Evolutionary conservation across 495 filamentous ascomycete genomes (phyloP).

Genomic region (Hypoxylon fragiforme): DNA sequence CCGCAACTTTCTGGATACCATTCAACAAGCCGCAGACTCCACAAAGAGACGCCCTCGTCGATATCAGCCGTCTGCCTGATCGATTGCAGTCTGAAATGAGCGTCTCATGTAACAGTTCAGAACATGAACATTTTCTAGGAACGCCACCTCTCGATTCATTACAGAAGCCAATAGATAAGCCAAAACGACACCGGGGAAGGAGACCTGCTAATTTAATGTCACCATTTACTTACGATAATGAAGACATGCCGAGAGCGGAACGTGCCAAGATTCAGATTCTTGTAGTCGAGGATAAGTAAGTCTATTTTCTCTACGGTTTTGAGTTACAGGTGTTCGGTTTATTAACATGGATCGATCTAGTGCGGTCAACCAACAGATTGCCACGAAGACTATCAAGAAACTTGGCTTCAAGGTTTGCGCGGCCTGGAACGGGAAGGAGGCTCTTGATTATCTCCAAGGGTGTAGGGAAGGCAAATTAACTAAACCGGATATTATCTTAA

Average conservation of each 20-base stretch:
- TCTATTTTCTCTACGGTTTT: neutral
- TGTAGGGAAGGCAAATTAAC: conserved; percentile 43
- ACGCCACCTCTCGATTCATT: conserved; percentile 33
- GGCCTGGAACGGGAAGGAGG: conserved; percentile 76
- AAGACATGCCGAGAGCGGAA: conserved; percentile 48
- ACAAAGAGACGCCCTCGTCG: conserved; percentile 43
- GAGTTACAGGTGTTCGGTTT: conserved; percentile 4
- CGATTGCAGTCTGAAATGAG: conserved; percentile 64
- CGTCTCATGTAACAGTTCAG: conserved; percentile 60
- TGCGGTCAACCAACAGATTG: conserved; percentile 77
- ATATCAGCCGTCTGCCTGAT: conserved; percentile 59
- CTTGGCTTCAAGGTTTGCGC: conserved; percentile 72
- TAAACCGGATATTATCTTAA: conserved; percentile 76
- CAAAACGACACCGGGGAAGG: conserved; percentile 36
- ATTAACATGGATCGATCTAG: conserved; percentile 36
- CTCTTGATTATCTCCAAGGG: conserved; percentile 64
- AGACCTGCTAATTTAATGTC: conserved; percentile 38
- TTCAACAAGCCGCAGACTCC: conserved; percentile 60
- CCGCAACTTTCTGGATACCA: conserved; percentile 66
- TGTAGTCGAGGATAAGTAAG: conserved; percentile 79
- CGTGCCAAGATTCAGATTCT: conserved; percentile 62
- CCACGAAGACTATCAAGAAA: conserved; percentile 72
- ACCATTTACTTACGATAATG: conserved; percentile 30
- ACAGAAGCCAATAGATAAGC: conserved; percentile 33
- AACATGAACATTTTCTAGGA: conserved; percentile 46